Percentiles rank a stretch among this genome's conserved stretches.
Evolutionary conservation across 345 rosid genomes (phyloP).

Genomic region (Eucalyptus albens): DNA sequence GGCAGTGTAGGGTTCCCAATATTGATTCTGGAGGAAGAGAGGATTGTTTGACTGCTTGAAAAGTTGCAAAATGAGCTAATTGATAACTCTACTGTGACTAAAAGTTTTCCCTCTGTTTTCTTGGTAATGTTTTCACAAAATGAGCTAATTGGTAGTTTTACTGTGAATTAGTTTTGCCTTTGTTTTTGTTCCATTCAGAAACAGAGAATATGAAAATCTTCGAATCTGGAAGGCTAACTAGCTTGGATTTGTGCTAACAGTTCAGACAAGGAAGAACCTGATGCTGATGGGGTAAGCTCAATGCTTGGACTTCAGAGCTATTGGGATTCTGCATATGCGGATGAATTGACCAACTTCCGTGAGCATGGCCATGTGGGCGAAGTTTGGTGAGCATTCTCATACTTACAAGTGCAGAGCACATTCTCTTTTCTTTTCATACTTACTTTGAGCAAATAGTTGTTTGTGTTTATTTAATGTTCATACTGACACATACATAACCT

Average conservation of each 20-base stretch:
- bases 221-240: neutral
- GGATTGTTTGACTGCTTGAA: neutral
- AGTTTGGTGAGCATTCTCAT: constrained; percentile 51
- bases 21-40: neutral
- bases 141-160: neutral
- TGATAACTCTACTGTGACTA: neutral
- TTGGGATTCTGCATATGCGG: constrained; percentile 91
- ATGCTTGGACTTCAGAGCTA: constrained; percentile 92
- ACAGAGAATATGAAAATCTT: neutral
- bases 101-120: neutral
- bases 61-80: neutral
- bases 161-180: neutral
- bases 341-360: constrained; percentile 73
- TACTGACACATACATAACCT: neutral
- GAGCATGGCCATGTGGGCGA: constrained; percentile 95
- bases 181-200: neutral
- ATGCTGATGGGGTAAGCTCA: constrained; percentile 67
- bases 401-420: neutral
- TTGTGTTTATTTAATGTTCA: neutral
- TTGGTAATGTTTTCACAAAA: neutral
- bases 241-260: constrained; percentile 18
- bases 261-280: constrained; percentile 90
- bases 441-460: neutral
- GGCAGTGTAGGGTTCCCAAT: neutral
- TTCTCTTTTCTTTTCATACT: neutral